Percentiles rank a stretch among this genome's conserved stretches.
Evolutionary conservation across 352 stramenopile species (phyloP).

Genomic region (Elongisporangium anandrum): DNA sequence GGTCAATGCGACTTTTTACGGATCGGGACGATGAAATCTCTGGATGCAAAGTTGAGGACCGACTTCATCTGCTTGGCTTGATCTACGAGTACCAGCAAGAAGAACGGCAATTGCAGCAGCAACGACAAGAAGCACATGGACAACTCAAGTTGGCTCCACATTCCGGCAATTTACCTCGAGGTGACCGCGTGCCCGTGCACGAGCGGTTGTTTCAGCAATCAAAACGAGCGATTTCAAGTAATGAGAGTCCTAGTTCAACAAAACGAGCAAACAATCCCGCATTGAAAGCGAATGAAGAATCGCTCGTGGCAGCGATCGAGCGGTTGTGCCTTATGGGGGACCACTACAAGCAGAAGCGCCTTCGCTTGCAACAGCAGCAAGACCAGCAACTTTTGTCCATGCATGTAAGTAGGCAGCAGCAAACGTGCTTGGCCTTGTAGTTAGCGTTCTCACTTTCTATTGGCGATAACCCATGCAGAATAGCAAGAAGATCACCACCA

Average conservation of each 20-base stretch:
- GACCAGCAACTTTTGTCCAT: constrained; percentile 21
- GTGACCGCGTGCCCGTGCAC: constrained; percentile 19
- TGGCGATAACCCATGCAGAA: constrained; percentile 8
- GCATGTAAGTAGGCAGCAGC: constrained; percentile 20
- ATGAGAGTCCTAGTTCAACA: constrained; percentile 5
- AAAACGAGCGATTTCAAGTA: constrained; percentile 6
- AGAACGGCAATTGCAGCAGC: constrained; percentile 25
- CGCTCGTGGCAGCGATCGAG: constrained; percentile 14
- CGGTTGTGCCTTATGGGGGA: constrained; percentile 33
- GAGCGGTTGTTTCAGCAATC: constrained; percentile 52
- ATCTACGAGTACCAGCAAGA: constrained; percentile 73
- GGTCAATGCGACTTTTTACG: constrained; percentile 26
- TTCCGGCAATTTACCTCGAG: constrained; percentile 35
- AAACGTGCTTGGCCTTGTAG: not conserved
- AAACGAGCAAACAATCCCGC: not conserved
- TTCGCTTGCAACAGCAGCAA: constrained; percentile 24
- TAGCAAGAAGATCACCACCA: constrained; percentile 41
- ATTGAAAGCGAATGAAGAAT: constrained; percentile 3
- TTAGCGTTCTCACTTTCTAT: not conserved
- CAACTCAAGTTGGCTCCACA: constrained; percentile 47
- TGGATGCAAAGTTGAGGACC: constrained; percentile 62
- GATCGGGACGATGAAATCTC: constrained; percentile 44
- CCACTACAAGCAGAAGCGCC: constrained; percentile 38
- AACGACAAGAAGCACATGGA: constrained; percentile 6
- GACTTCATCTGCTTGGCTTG: constrained; percentile 57